A percentile compares a stretch with the other conserved stretches of the same genome.
Conservation (phyloP, 2,329 filamentous ascomycete genomes). For the Blastomyces parvus region DNA sequence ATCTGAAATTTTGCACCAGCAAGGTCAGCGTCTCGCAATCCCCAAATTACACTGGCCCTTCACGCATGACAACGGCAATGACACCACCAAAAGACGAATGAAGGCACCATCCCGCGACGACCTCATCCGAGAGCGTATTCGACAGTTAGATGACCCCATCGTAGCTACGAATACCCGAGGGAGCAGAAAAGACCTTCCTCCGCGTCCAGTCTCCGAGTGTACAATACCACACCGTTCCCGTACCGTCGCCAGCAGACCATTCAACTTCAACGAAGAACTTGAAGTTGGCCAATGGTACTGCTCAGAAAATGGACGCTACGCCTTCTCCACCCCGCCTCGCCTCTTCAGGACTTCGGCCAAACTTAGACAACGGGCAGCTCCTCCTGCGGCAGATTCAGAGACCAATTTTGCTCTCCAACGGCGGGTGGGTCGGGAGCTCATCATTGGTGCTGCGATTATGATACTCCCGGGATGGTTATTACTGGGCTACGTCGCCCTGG, state of each 20-base stretch:
- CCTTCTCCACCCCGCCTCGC: constrained; percentile 15
- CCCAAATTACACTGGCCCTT: not conserved
- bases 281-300: constrained; percentile 7
- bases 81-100: not conserved
- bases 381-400: not conserved
- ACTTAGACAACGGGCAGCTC: not conserved
- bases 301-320: constrained; percentile 13
- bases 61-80: not conserved
- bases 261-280: constrained; percentile 11
- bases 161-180: not conserved
- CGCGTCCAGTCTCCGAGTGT: not conserved
- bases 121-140: constrained; percentile 9
- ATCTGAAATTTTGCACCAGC: not conserved
- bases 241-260: not conserved
- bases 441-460: constrained; percentile 8
- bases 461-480: constrained; percentile 15
- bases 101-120: constrained; percentile 6
- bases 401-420: constrained; percentile 11
- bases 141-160: constrained; percentile 1
- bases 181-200: not conserved
- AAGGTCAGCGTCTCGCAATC: not conserved
- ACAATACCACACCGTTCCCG: not conserved
- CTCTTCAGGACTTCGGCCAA: constrained; percentile 4
- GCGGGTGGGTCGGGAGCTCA: constrained; percentile 14
- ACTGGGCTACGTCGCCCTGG: constrained; percentile 13